Evolutionary conservation across 129 eudicot species (phyloP).

Genomic region (Artemisia tridentata): DNA sequence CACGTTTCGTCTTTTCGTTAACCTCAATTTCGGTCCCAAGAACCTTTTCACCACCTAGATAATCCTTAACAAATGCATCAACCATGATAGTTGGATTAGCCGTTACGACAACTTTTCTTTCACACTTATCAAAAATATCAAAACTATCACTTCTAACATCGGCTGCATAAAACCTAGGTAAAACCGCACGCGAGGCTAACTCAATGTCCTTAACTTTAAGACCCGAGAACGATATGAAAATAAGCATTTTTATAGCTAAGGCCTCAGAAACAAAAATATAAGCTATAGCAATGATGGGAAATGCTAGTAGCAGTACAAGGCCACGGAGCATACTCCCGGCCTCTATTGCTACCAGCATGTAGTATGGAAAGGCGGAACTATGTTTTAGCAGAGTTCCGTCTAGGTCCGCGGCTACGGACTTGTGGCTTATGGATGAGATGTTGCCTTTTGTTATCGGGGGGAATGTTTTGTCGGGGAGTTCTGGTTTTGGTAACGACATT

Average conservation of each 20-base stretch:
- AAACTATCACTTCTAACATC: slow-evolving; percentile 82
- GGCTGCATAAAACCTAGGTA: slow-evolving; percentile 74
- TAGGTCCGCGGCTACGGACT: slow-evolving; percentile 93
- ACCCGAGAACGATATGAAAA: slow-evolving; percentile 72
- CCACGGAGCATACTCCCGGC: slow-evolving; percentile 97
- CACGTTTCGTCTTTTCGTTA: slow-evolving; percentile 69
- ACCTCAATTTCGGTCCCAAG: slow-evolving; percentile 95
- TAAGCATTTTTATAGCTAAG: slow-evolving; percentile 74
- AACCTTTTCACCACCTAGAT: slow-evolving; percentile 89
- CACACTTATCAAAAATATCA: slow-evolving; percentile 68
- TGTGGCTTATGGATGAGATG: slow-evolving; percentile 45
- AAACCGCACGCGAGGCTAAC: slow-evolving; percentile 84
- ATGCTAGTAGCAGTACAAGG: slow-evolving; percentile 57
- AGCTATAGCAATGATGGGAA: slow-evolving; percentile 71
- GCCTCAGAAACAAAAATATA: slow-evolving; percentile 82
- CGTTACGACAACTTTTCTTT: slow-evolving; percentile 76
- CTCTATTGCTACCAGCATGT: slow-evolving; percentile 91
- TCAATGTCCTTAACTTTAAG: slow-evolving; percentile 74
- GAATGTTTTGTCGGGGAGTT: slow-evolving; percentile 39
- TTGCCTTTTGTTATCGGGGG: slow-evolving; percentile 65
- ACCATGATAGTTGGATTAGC: slow-evolving; percentile 97
- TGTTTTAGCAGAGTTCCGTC: slow-evolving; percentile 86
- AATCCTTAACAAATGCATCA: slow-evolving; percentile 87
- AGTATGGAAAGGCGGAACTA: slow-evolving; percentile 86
- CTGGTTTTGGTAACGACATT: slow-evolving; percentile 49